Evolutionary conservation across 345 rosid genomes (phyloP), one percentile per base, ranked within the genome.

Genomic region (Citrus trifoliata): DNA sequence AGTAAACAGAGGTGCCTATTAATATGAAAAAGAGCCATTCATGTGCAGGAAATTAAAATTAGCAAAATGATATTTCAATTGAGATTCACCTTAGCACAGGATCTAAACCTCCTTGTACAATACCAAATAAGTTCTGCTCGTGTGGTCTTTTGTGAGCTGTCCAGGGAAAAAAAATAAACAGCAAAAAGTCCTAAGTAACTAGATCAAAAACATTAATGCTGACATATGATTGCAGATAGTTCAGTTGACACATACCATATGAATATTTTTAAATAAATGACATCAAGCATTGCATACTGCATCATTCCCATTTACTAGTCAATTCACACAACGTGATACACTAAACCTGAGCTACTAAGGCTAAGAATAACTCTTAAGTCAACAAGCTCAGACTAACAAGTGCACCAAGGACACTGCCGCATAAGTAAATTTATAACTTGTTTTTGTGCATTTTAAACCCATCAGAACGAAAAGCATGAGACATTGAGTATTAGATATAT

Each of bases 61-160:
- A 70, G 40, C 65, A 58, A 71, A 40, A 56, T 38, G 10, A 38
- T 64, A 73, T 22, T 63, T 22, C 40, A 56, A 70, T 19, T 51
- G 24, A 72, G 46, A 78, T 74, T 82, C 78, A 93, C 97, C 97
- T 91, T 62, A 88, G 82, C 30, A 79, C 79, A 79, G 93, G 93
- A 89, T 93, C 97, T 70, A 91, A 82, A 79, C 95, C 92, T 68
- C 95, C 97, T 86, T 93, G 95, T 71, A 91, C 90, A 32, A 93
- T 93, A 76, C 93, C 97, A 76, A 93, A 93, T 80, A 93, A 86
- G 81, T 91, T 91, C 83, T 93, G 97, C 35, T 93, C 97, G 21
- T 83, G 71, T 59, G 95, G 93, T 77, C 93, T 87, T 76, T 81
- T 81, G 78, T 93, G 93, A 76, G 97, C 97, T 93, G 88, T 83